These are phyloP conservation scores for Ceratobasidium sp. DNA, from an alignment of 1,284 basidiomycete genomes.

Conservation along the genomic window DNA sequence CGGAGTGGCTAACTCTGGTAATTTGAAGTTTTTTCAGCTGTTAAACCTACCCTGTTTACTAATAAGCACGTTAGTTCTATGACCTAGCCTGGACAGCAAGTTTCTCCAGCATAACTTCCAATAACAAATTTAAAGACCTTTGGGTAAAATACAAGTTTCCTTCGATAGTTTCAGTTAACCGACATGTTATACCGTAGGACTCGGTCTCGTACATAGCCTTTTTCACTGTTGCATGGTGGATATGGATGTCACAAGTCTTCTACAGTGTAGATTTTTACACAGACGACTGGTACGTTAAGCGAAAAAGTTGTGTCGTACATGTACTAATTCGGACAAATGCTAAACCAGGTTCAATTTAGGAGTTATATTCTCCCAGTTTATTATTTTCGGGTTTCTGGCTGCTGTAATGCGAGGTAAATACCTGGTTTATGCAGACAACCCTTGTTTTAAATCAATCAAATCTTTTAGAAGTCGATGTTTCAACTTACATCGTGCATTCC, in stretches of 20 bases:
- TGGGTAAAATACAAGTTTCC: background rate
- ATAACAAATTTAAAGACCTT: background rate
- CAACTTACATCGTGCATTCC: constrained; percentile 23
- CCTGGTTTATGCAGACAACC: background rate
- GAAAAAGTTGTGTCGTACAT: no score
- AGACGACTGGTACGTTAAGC: constrained; percentile 30
- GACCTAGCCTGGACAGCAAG: constrained; percentile 39
- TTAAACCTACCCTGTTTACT: no score
- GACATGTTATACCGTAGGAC: background rate
- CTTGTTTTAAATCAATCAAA: background rate
- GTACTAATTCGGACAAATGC: no score
- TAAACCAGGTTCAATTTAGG: constrained; percentile 21
- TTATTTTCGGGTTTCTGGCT: constrained; percentile 28
- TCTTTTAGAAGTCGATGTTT: constrained; percentile 5
- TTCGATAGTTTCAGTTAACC: no score
- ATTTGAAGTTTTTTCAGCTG: background rate
- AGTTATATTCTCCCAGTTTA: background rate
- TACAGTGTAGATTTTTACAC: constrained; percentile 31
- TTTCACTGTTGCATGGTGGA: constrained; percentile 15
- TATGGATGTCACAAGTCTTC: constrained; percentile 31
- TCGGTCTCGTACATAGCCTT: background rate
- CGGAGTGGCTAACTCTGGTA: constrained; percentile 32
- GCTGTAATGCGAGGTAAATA: constrained; percentile 15
- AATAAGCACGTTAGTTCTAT: no score
- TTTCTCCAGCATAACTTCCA: constrained; percentile 14